Evolutionary conservation across 164 flowering plant genomes (phyloP).

Genomic region (Kalanchoe fedtschenkoi): DNA sequence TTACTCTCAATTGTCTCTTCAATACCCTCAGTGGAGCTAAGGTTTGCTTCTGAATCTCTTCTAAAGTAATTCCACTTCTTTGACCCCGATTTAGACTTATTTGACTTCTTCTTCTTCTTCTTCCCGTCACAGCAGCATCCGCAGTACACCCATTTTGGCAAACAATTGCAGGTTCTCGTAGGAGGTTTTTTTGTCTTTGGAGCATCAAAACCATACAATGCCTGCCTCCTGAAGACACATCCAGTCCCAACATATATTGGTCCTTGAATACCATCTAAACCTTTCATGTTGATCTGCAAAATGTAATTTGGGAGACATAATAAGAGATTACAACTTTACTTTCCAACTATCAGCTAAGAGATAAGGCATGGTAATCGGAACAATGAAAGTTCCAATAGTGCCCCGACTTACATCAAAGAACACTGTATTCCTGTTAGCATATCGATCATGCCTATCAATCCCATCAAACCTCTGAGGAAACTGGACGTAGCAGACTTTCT

Average conservation of each 20-base stretch:
- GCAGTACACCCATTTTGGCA: conserved; percentile 3
- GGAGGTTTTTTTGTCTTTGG: conserved; percentile 8
- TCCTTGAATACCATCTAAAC: conserved; percentile 7
- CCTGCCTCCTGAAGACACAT: conserved; percentile 8
- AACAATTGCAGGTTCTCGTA: conserved; percentile 5
- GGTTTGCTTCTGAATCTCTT: conserved; percentile 5
- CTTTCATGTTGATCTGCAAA: conserved; percentile 9
- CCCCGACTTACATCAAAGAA: conserved; percentile 6
- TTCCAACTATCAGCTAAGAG: neutral
- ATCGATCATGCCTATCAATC: conserved; percentile 7
- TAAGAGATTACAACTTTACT: neutral
- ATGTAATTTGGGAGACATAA: neutral
- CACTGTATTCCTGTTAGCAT: conserved; percentile 6
- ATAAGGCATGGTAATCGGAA: neutral
- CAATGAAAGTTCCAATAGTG: neutral
- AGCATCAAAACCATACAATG: conserved; percentile 8
- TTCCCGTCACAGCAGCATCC: conserved; percentile 4
- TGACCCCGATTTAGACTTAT: neutral
- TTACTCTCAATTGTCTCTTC: conserved; percentile 7
- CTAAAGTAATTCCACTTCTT: conserved; percentile 5
- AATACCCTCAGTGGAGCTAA: neutral
- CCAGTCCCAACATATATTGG: conserved; percentile 9
- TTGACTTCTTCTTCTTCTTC: conserved; percentile 5
- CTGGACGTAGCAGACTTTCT: conserved; percentile 8
- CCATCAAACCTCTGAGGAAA: conserved; percentile 9